Evolutionary conservation across 495 filamentous ascomycete species (phyloP), one percentile per base, ranked within the genome.

Genomic region (Copromyces sp.): DNA sequence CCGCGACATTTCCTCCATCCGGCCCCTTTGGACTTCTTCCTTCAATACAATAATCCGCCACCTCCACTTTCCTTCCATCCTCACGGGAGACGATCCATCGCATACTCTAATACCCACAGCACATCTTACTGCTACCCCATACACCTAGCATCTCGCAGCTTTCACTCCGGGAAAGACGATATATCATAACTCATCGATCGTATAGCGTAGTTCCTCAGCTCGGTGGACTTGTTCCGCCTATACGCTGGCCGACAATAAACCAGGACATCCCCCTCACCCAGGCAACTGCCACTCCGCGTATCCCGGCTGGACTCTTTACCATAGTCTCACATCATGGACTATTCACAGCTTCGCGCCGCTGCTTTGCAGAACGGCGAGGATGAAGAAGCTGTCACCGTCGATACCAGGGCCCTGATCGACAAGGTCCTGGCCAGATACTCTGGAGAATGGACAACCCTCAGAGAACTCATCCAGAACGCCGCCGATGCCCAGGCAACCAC

Each of bases 341-440:
- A 92, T 78, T 90, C 90, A 77, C 89, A 90, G 74, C 86, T 99
- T 68, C 90, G 92, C 74, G 93, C 94, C 70, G 92, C 92, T 78
- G 94, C 95, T 17, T 87, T 99, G 86, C 89, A 87, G 59, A 90
- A 93, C 59, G 91, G 93, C 39, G 90, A 92, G 68, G 93, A 95
- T 73, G 95, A 98, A 77, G 94, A 97, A 79, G 96, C 95, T n/a
- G 96, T 99, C 42, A 99, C 96, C 0, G 96, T 98, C 71, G 97
- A 99, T 78, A 99, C 95, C 35, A 86, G 96, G 76, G 96, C 94
- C 39, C 84, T 99, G 75, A 98, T 99, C 73, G 97, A 98, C 81
- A 99, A 99, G 82, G 94, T 98, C 1, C 87, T 99, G 47, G 95
- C 95, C 20, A 84, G 95, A 73, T 99, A 99, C 81, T 95, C 94